Conservation (phyloP, 345 rosid genomes). For the Acer negundo region DNA sequence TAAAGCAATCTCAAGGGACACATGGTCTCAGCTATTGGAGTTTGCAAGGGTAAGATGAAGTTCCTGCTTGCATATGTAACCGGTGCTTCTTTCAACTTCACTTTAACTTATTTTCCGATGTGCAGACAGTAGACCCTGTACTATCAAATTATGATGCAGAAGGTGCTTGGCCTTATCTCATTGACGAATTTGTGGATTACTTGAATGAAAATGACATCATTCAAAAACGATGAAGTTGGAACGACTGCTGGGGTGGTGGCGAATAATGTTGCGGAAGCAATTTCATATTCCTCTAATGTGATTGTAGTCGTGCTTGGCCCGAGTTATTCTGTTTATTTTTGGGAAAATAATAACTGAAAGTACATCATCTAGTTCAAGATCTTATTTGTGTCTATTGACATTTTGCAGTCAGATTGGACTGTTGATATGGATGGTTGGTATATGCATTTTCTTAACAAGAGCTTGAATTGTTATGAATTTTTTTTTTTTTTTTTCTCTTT, state of each 20-base stretch:
- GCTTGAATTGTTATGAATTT: background rate
- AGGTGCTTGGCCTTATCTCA: conserved; percentile 99
- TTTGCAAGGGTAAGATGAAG: conserved; percentile 71
- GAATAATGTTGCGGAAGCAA: background rate
- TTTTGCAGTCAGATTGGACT: conserved; percentile 17
- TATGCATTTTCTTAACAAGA: conserved; percentile 6
- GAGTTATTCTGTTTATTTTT: conserved; percentile 5
- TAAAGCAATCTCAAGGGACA: conserved; percentile 95
- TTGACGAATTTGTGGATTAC: conserved; percentile 96
- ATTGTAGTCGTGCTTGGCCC: conserved; percentile 15
- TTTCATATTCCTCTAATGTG: conserved; percentile 12
- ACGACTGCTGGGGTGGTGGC: background rate
- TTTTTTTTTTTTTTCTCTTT: background rate
- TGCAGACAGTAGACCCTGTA: conserved; percentile 66
- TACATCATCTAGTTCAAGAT: background rate
- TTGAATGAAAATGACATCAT: conserved; percentile 62
- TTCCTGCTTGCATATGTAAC: background rate
- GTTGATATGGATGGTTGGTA: conserved; percentile 13
- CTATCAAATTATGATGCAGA: conserved; percentile 84
- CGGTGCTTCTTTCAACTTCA: background rate
- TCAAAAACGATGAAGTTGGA: conserved; percentile 30
- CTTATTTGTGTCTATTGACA: conserved; percentile 14
- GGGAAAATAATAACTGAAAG: background rate
- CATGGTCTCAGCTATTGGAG: conserved; percentile 95
- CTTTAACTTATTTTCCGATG: background rate